Conservation (phyloP, 2,329 filamentous ascomycete species). For the Thielaviopsis musarum region DNA sequence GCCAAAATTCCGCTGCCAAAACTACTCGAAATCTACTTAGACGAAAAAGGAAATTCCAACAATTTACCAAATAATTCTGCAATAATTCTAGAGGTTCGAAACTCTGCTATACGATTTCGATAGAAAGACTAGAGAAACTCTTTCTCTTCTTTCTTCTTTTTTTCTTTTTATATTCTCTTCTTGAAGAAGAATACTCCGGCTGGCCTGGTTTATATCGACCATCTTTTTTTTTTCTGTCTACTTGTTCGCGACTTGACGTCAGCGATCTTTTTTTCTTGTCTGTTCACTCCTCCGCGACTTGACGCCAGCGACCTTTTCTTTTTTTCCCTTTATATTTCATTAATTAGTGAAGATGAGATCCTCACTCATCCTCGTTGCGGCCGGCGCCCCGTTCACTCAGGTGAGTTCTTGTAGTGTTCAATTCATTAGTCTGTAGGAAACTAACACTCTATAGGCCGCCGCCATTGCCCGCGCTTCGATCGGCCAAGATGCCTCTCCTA, state of each 20-base stretch:
- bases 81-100: background rate
- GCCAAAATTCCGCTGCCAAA: background rate
- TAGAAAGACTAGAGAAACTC: background rate
- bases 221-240: conserved; percentile 11
- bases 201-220: conserved; percentile 7
- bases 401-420: background rate
- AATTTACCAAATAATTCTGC: background rate
- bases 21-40: background rate
- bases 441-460: background rate
- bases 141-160: background rate
- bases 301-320: background rate
- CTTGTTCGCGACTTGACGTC: background rate
- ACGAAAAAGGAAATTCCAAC: background rate
- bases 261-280: conserved; percentile 12
- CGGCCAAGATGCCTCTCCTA: background rate
- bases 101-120: background rate
- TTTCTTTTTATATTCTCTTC: background rate
- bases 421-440: no score
- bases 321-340: background rate
- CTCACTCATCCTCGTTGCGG: conserved; percentile 4
- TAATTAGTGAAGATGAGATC: conserved; percentile 2
- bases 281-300: background rate
- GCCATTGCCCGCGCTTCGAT: background rate
- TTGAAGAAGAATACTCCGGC: conserved; percentile 1
- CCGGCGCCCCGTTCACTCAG: conserved; percentile 2